phyloP scores from a whole-genome alignment of 768 basidiomycete genomes.

The Suillus variegatus region DNA sequence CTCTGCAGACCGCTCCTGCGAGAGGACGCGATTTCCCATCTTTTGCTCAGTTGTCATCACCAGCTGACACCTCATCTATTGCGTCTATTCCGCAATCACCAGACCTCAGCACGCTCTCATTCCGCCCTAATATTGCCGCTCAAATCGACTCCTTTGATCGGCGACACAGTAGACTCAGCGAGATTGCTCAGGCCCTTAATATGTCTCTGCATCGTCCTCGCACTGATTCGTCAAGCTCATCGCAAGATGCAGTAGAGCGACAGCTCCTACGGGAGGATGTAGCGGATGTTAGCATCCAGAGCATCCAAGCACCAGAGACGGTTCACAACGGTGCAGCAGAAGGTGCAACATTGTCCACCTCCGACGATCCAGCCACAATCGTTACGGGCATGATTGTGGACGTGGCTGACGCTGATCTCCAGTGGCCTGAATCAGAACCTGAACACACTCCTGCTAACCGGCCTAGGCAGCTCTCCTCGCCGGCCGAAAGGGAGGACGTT shows the following conservation, averaged over 20 bases:
- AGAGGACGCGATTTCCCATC: constrained; percentile 13
- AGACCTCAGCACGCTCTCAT: constrained; percentile 13
- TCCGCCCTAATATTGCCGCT: constrained; percentile 12
- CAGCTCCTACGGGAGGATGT: constrained; percentile 47
- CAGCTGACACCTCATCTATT: constrained; percentile 15
- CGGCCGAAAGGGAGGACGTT: neutral
- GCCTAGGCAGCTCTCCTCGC: neutral
- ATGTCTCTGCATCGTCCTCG: neutral
- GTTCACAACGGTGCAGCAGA: constrained; percentile 2
- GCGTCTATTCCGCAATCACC: constrained; percentile 21
- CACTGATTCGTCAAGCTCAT: constrained; percentile 35
- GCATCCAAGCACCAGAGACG: constrained; percentile 11
- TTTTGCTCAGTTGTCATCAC: constrained; percentile 26
- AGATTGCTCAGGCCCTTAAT: neutral
- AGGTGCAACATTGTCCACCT: constrained; percentile 2
- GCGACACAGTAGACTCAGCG: constrained; percentile 2
- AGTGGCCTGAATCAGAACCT: constrained; percentile 29
- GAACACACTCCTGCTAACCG: constrained; percentile 11
- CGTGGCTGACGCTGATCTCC: constrained; percentile 22
- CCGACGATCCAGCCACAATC: neutral
- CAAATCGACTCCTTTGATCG: constrained; percentile 24
- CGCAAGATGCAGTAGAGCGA: constrained; percentile 45
- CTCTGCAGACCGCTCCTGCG: neutral
- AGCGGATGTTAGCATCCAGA: constrained; percentile 22
- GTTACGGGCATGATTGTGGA: constrained; percentile 1